phyloP scores from a whole-genome alignment of 2,329 filamentous ascomycete species.

The Stagonosporopsis tanaceti region DNA sequence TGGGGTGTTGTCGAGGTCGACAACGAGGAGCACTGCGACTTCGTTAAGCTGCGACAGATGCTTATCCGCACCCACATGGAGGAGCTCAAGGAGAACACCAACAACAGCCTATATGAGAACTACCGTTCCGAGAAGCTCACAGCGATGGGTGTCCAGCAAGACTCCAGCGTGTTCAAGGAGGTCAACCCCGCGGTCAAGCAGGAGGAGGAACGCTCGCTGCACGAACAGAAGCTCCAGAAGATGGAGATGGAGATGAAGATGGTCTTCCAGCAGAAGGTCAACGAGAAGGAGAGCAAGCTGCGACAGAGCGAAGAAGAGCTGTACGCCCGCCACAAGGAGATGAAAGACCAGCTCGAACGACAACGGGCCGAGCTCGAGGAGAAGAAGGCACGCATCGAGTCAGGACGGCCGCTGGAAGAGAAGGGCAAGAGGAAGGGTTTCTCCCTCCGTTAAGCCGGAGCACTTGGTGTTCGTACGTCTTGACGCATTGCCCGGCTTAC shows the following conservation, averaged over 20 bases:
- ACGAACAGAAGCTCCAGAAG: conserved; percentile 99
- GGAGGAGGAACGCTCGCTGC: conserved; percentile 95
- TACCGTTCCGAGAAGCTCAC: conserved; percentile 99
- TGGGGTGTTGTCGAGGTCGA: conserved; percentile 99
- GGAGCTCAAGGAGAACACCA: conserved; percentile 99
- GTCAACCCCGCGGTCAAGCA: conserved; percentile 99
- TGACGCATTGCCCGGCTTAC: conserved; percentile 39
- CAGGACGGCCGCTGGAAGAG: conserved; percentile 93
- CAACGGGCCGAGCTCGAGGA: conserved; percentile 95
- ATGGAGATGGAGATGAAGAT: conserved; percentile 99
- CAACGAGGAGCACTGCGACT: conserved; percentile 99
- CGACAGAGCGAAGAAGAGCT: conserved; percentile 99
- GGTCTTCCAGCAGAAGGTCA: conserved; percentile 99
- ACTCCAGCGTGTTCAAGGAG: conserved; percentile 99
- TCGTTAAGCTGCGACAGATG: conserved; percentile 99
- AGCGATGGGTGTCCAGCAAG: conserved; percentile 97
- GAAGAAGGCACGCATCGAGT: conserved; percentile 96
- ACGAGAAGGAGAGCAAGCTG: conserved; percentile 99
- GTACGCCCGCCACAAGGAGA: conserved; percentile 96
- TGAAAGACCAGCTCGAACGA: conserved; percentile 99
- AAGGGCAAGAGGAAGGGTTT: conserved; percentile 99
- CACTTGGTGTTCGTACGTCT: conserved; percentile 18
- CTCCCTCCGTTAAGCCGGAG: conserved; percentile 80
- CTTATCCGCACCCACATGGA: conserved; percentile 99
- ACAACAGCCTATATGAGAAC: conserved; percentile 98